Evolutionary conservation across 805 yeast genomes (phyloP).

Genomic region (Pichia exigua): DNA sequence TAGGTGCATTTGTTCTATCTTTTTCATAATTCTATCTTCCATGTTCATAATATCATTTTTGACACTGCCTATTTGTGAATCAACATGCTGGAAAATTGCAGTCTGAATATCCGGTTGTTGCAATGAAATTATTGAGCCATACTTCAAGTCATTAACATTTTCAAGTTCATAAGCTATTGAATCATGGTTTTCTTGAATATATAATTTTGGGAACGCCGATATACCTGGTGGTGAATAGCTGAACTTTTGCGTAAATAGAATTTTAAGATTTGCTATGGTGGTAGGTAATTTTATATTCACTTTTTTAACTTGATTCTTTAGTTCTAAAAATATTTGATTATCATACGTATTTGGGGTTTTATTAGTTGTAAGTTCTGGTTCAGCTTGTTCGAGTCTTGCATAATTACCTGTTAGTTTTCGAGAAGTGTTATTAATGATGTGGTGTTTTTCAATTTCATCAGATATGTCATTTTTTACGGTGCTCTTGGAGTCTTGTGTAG

Average conservation of each 20-base stretch:
- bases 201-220: conserved; percentile 64
- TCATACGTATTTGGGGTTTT: not conserved
- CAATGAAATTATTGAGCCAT: conserved; percentile 54
- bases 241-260: conserved; percentile 79
- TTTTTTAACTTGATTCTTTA: conserved; percentile 50
- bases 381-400: not conserved
- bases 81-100: conserved; percentile 21
- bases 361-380: not conserved
- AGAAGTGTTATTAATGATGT: not conserved
- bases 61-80: conserved; percentile 21
- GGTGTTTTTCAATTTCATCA: not conserved
- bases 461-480: not conserved
- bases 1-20: conserved; percentile 13
- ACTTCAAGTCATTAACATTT: conserved; percentile 54
- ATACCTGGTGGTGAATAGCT: conserved; percentile 57
- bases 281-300: conserved; percentile 38
- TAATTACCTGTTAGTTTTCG: not conserved
- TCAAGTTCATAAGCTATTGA: conserved; percentile 75
- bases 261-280: conserved; percentile 46
- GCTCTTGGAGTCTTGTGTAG: not conserved
- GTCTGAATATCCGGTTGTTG: conserved; percentile 35
- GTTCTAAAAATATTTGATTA: conserved; percentile 39
- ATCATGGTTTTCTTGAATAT: conserved; percentile 52
- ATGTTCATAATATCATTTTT: conserved; percentile 23
- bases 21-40: conserved; percentile 21